Percentiles rank a stretch among this genome's conserved stretches.
Evolutionary conservation across 345 rosid genomes (phyloP).

Genomic region (Odontarrhena argentea): DNA sequence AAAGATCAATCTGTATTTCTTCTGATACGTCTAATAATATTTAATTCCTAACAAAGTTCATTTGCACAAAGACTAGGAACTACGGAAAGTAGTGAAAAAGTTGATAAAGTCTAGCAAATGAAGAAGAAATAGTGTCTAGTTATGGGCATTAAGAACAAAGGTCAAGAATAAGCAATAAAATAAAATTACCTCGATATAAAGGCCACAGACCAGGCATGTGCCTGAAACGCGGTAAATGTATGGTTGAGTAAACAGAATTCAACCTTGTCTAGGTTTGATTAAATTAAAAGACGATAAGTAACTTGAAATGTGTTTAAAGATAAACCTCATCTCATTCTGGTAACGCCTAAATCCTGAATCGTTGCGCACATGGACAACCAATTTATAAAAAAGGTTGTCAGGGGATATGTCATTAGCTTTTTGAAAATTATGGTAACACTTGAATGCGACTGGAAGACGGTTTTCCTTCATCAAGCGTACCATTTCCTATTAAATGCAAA

Average conservation of each 20-base stretch:
- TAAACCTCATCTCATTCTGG: constrained; percentile 93
- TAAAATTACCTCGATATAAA: constrained; percentile 80
- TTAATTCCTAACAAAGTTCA: constrained; percentile 15
- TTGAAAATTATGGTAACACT: constrained; percentile 88
- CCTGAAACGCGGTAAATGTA: constrained; percentile 50
- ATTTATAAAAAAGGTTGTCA: constrained; percentile 76
- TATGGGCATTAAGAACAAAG: constrained; percentile 10
- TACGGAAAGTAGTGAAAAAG: constrained; percentile 1
- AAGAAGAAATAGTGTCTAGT: constrained; percentile 20
- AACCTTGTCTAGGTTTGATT: constrained; percentile 31
- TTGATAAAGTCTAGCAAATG: constrained; percentile 12
- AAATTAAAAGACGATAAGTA: constrained; percentile 18
- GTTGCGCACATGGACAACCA: constrained; percentile 91
- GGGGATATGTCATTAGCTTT: constrained; percentile 58
- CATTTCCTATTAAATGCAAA: constrained; percentile 69
- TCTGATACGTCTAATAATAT: constrained; percentile 9
- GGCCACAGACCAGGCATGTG: constrained; percentile 87
- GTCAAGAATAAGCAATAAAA: constrained; percentile 10
- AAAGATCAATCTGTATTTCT: constrained; percentile 6
- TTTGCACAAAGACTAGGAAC: constrained; percentile 20
- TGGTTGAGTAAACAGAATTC: constrained; percentile 24
- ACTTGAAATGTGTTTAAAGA: constrained; percentile 24
- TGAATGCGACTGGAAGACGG: constrained; percentile 79
- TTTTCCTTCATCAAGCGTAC: constrained; percentile 78
- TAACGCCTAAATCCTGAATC: constrained; percentile 88